Evolutionary conservation across 2,329 filamentous ascomycete species (phyloP), one percentile per base, ranked within the genome.

Genomic region (Colletotrichum karsti): DNA sequence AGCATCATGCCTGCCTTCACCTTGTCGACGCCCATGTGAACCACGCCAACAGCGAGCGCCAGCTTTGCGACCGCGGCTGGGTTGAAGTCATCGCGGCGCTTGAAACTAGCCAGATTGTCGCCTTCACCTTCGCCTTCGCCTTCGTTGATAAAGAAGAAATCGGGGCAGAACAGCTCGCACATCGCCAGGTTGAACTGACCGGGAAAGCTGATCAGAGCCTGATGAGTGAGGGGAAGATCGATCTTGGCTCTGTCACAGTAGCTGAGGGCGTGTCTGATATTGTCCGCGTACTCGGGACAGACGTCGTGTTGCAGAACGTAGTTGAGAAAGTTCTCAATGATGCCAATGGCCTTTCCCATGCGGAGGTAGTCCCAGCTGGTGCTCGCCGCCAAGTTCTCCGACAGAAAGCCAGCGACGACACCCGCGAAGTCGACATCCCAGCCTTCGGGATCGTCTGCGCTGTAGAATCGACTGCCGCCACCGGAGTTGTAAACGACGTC

Each of bases 241-340:
- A 81, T 74, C 3, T 88, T 84, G 1, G 93, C 93, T 13, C 84
- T 75, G 20, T 90, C 85, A 73, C 94, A 97, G 28, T 77, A 1
- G 77, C 77, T 7, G 91, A 83, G n/a, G 0, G 95, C 94, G 0
- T 85, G 82, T 15, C 87, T 80, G 65, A 98, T 84, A 70, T 95
- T 88, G 1, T 85, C 82, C 0, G 79, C 83, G 75, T 95, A 92
- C 77, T 98, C 96, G 0, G 92, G 91, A 74, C 94, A 97, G 15
- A 97, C 95, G 39, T 92, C 88, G 75, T 98, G 95, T 68, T 92
- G 88, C 9, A 95, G 84, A 1, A 98, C 84, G 72, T 98, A 99
- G 71, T 93, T 93, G 70, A 97, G 88, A 76, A 98, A 98, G 75
- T 96, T 97, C 67, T 89, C 88, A 42, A 98, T 84, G 1, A 97